phyloP scores from a whole-genome alignment of 306 rosid species.

The Trifolium repens region DNA sequence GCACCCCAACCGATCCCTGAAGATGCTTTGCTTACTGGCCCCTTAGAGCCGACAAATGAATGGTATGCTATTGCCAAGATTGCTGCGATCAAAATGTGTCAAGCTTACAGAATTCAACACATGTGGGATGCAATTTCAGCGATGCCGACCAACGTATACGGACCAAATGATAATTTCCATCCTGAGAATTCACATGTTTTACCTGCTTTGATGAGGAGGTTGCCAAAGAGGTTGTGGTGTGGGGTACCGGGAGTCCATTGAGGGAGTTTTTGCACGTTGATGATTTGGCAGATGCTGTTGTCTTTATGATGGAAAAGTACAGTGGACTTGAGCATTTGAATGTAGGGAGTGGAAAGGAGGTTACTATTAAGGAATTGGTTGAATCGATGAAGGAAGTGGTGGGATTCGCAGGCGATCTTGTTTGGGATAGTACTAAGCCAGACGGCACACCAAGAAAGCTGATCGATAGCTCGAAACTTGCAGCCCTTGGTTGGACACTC shows the following conservation, averaged over 20 bases:
- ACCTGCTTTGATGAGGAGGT: slow-evolving; percentile 92
- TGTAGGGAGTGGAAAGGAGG: slow-evolving; percentile 94
- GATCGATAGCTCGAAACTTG: slow-evolving; percentile 91
- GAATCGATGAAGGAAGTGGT: slow-evolving; percentile 91
- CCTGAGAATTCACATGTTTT: slow-evolving; percentile 92
- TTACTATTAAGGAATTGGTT: slow-evolving; percentile 84
- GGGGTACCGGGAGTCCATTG: slow-evolving; percentile 94
- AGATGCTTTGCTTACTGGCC: slow-evolving; percentile 77
- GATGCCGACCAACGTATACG: slow-evolving; percentile 95
- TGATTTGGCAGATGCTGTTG: slow-evolving; percentile 80
- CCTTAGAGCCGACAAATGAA: slow-evolving; percentile 94
- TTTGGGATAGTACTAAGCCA: slow-evolving; percentile 90
- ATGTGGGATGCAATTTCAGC: slow-evolving; percentile 90
- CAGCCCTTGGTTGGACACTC: slow-evolving; percentile 81
- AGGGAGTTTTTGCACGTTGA: slow-evolving; percentile 96
- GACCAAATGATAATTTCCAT: slow-evolving; percentile 84
- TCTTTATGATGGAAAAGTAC: slow-evolving; percentile 77
- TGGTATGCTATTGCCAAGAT: slow-evolving; percentile 98
- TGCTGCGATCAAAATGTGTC: slow-evolving; percentile 95
- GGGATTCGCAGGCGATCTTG: slow-evolving; percentile 83
- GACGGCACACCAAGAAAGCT: slow-evolving; percentile 97
- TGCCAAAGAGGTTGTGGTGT: slow-evolving; percentile 93
- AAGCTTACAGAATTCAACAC: slow-evolving; percentile 83
- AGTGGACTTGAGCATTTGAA: slow-evolving; percentile 82
- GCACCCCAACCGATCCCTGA: slow-evolving; percentile 96